Percentiles rank a stretch among this genome's conserved stretches.
These are phyloP conservation scores for Lagerstroemia speciosa DNA, from an alignment of 345 rosid species.

Conservation along the genomic window DNA sequence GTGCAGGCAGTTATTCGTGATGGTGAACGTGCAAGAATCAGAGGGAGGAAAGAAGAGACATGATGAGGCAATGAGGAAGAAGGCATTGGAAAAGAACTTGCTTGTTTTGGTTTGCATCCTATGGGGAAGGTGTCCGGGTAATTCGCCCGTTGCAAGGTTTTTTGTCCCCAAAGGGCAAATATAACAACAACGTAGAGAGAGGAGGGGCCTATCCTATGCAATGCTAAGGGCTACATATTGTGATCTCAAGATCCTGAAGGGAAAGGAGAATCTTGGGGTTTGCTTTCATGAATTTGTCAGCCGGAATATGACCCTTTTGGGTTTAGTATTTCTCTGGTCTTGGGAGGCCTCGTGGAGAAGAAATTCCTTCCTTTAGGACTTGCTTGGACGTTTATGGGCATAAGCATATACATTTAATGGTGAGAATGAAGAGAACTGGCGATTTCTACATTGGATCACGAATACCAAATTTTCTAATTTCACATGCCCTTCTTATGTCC, in stretches of 20 bases:
- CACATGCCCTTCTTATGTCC: too few species aligned
- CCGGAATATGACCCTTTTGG: constrained; percentile 40
- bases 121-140: neutral
- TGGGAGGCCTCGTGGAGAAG: constrained; percentile 38
- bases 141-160: neutral
- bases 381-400: neutral
- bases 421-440: neutral
- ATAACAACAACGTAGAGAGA: neutral
- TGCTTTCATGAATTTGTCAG: constrained; percentile 33
- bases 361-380: constrained; percentile 55
- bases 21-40: constrained; percentile 41
- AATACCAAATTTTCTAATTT: too few species aligned
- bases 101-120: constrained; percentile 5
- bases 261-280: constrained; percentile 10
- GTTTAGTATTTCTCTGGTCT: constrained; percentile 41
- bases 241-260: constrained; percentile 18
- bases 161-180: neutral
- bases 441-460: too few species aligned
- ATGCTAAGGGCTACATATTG: constrained; percentile 13
- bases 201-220: neutral
- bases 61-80: constrained; percentile 23
- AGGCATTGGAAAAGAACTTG: neutral
- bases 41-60: constrained; percentile 27
- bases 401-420: neutral
- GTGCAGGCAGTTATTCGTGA: constrained; percentile 60